Base-by-base conservation (phyloP, 257 asterid genomes). In the Solanum chilense region DNA sequence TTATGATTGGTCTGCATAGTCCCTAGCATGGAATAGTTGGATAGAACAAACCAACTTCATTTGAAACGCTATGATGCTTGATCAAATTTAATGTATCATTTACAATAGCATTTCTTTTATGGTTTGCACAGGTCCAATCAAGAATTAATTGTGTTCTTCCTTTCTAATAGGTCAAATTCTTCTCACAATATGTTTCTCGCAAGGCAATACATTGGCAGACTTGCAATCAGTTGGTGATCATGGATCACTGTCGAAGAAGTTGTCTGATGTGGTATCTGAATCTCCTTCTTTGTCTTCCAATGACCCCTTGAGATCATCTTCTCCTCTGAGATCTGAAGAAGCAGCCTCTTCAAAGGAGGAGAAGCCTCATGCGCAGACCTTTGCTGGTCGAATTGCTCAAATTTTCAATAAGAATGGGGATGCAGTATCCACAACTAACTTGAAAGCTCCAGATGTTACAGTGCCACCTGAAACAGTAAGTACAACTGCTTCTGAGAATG, bases 341-440 rank as follows among this genome's bases (percentile, higher is more conserved):
- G 86, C 83, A 64, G 88, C 88, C 89, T 88, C 94, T 31, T 27
- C 86, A 10, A 93, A 90, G 92, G 99, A 94, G 87, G 98, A 93
- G 64, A 95, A 92, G 82, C 64, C 91, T 20, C 88, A 84, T 41
- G 87, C 93, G 37, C 93, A 93, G 64, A 93, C 94, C 47, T 92
- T 97, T 83, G 99, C 98, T 81, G 94, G 93, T 85, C 92, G 98
- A 85, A 88, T 97, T 87, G 98, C 95, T 71, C 98, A 96, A 78
- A 96, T 97, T 29, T 97, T 97, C 88, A 94, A 92, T 89, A 95
- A 92, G 90, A 92, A 88, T 82, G 93, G 87, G 62, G 99, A 97
- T 85, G 71, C 94, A 58, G 33, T 85, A 75, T 82, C 99, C 66
- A 64, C 89, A 69, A 80, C 86, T 88, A 90, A 94, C 16, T 87